phyloP scores from a whole-genome alignment of 352 stramenopile species.

The Pythium pyrilobum region DNA sequence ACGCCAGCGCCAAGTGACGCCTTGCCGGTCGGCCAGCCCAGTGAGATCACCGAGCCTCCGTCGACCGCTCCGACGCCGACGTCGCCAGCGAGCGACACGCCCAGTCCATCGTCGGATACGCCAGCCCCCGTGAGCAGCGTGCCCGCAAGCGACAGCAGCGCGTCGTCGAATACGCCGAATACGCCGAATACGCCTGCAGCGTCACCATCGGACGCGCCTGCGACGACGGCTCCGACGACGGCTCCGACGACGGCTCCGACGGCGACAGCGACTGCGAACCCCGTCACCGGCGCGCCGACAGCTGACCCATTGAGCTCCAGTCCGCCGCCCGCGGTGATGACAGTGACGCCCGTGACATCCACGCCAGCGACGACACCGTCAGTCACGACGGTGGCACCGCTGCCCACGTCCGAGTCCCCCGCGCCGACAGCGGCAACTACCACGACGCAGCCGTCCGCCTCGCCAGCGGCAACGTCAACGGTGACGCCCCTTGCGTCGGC shows the following conservation, averaged over 20 bases:
- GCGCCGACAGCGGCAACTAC: background rate
- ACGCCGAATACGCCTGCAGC: background rate
- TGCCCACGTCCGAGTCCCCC: background rate
- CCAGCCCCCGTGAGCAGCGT: background rate
- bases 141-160: background rate
- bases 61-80: background rate
- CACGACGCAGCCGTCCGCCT: background rate
- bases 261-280: no score
- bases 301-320: no score
- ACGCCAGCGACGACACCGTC: background rate
- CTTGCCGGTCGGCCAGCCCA: no score
- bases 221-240: background rate
- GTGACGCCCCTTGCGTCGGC: background rate
- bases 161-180: background rate
- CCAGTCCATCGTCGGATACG: background rate
- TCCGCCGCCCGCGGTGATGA: background rate
- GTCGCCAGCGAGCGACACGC: no score
- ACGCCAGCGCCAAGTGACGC: no score
- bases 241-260: background rate
- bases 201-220: background rate
- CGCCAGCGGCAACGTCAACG: background rate
- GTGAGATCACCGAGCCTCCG: background rate
- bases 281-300: no score
- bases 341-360: background rate
- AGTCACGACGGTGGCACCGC: background rate